Percentiles rank a stretch among this genome's conserved stretches.
These are phyloP conservation scores for Saccharomycopsis hybrid DNA, from an alignment of 1,139 yeast genomes.

Conservation along the genomic window DNA sequence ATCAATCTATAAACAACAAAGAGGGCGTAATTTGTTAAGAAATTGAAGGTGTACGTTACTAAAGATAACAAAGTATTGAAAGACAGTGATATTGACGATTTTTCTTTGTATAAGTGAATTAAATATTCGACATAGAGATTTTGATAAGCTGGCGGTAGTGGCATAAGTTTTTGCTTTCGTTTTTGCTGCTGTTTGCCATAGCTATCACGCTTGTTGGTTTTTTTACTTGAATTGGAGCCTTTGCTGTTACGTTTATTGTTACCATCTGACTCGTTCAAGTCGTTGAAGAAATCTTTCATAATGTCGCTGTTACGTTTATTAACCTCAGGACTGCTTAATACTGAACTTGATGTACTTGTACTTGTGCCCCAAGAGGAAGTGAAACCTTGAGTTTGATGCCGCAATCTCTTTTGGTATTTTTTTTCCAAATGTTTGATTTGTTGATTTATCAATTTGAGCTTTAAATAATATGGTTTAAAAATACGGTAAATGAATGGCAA, in stretches of 20 bases:
- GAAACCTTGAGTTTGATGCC: neutral
- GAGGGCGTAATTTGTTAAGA: constrained; percentile 3
- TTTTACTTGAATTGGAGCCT: neutral
- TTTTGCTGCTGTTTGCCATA: neutral
- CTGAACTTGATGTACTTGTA: neutral
- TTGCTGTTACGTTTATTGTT: neutral
- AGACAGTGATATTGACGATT: constrained; percentile 1
- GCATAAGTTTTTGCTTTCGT: neutral
- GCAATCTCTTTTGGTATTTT: constrained; percentile 5
- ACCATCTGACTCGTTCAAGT: neutral
- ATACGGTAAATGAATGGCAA: constrained; percentile 1
- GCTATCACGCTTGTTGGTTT: neutral
- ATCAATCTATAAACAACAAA: constrained; percentile 6
- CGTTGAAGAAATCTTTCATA: neutral
- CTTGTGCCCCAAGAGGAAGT: neutral
- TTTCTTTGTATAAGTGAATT: constrained; percentile 14
- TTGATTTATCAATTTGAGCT: neutral
- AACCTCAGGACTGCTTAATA: neutral
- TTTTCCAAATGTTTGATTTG: constrained; percentile 5
- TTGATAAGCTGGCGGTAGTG: neutral
- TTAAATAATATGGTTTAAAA: neutral
- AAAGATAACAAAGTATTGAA: constrained; percentile 12
- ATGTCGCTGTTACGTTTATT: neutral
- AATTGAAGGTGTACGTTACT: constrained; percentile 3
- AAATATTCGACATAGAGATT: constrained; percentile 17